Conservation (phyloP, 2,329 filamentous ascomycete species). For the Phoma sp. region DNA sequence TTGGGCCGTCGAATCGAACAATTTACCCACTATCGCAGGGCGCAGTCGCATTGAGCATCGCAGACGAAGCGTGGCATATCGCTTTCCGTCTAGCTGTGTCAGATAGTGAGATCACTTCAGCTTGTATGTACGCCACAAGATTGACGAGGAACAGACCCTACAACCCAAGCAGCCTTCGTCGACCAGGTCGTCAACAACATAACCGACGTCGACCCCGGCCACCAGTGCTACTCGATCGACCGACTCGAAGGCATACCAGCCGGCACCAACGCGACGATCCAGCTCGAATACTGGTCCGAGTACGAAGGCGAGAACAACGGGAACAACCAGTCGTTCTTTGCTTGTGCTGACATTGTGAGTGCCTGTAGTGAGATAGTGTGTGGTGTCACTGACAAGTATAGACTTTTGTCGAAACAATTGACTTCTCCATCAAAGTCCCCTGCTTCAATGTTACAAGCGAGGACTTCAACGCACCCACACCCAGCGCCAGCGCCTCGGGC, state of each 20-base stretch:
- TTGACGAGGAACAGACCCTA: constrained; percentile 39
- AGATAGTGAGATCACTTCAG: constrained; percentile 50
- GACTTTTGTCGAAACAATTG: constrained; percentile 49
- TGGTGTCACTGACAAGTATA: constrained; percentile 1
- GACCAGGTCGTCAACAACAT: constrained; percentile 45
- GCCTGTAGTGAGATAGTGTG: neutral
- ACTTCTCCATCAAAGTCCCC: constrained; percentile 51
- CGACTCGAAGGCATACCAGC: constrained; percentile 40
- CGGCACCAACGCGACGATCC: constrained; percentile 55
- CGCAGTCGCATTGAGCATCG: constrained; percentile 61
- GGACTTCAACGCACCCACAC: constrained; percentile 40
- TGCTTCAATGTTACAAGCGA: constrained; percentile 57
- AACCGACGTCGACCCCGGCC: constrained; percentile 51
- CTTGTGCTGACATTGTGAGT: constrained; percentile 54
- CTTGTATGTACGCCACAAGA: neutral
- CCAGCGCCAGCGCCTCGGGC: constrained; percentile 16
- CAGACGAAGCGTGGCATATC: constrained; percentile 63
- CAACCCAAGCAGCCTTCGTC: constrained; percentile 49
- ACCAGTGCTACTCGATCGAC: constrained; percentile 54
- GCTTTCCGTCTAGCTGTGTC: constrained; percentile 62
- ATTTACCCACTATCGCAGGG: constrained; percentile 64
- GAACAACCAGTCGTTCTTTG: constrained; percentile 53
- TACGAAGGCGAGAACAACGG: constrained; percentile 50
- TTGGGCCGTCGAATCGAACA: constrained; percentile 58
- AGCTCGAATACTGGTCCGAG: constrained; percentile 53